Conservation (phyloP, 176 grass and related monocot species). For the Triticum dicoccoides region DNA sequence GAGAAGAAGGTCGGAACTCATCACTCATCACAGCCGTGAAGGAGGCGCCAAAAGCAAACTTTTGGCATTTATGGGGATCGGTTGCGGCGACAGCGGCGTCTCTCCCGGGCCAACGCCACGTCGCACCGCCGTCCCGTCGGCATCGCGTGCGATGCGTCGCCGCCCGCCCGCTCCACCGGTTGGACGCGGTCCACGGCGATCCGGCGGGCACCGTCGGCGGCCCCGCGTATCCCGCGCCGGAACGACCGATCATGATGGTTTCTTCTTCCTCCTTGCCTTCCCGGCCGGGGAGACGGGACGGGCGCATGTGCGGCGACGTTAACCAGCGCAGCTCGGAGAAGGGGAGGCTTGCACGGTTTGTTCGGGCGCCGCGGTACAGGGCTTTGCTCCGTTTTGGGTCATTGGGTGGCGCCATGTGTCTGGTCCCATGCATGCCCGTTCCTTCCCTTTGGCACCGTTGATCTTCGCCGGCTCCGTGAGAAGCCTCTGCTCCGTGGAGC, state of each 20-base stretch:
- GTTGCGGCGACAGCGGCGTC: constrained; percentile 29
- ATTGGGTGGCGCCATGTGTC: not conserved
- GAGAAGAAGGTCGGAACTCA: not conserved
- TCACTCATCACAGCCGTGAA: not conserved
- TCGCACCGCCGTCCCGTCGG: not conserved
- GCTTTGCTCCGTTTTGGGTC: not conserved
- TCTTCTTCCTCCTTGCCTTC: not conserved
- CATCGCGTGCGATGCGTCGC: not conserved
- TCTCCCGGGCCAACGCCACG: not conserved
- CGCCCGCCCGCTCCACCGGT: not conserved
- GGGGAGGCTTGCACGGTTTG: not conserved
- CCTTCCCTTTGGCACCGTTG: not conserved
- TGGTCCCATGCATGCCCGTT: not conserved
- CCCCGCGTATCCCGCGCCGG: not conserved
- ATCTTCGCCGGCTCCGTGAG: not conserved
- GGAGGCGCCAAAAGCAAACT: constrained; percentile 27
- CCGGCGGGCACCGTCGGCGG: not conserved
- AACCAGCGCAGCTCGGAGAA: not conserved
- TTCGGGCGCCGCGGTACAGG: not conserved
- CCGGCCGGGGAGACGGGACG: not conserved
- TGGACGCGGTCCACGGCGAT: constrained; percentile 6
- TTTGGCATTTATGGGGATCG: constrained; percentile 43
- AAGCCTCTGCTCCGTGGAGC: too few relatives aligned
- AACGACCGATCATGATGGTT: not conserved
- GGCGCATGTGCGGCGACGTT: not conserved